phyloP scores from a whole-genome alignment of 345 rosid genomes.

The Populus pruinosa region DNA sequence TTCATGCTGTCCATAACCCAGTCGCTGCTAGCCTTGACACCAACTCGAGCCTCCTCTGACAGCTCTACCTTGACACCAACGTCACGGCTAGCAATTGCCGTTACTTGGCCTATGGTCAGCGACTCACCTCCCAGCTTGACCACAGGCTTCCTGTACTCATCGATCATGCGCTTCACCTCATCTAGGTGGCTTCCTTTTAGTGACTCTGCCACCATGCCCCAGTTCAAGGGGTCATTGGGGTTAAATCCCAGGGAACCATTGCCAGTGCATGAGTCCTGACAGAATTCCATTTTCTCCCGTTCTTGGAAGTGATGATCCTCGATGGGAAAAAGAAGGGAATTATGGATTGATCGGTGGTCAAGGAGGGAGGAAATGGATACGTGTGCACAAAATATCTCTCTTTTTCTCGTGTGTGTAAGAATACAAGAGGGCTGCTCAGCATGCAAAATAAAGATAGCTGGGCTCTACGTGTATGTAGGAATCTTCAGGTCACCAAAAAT shows the following conservation, averaged over 20 bases:
- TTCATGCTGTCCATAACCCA: conserved; percentile 26
- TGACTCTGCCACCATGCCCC: conserved; percentile 64
- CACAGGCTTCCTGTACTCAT: conserved; percentile 50
- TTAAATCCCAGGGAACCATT: neutral
- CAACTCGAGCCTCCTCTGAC: conserved; percentile 15
- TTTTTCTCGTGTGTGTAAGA: no score
- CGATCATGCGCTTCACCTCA: conserved; percentile 74
- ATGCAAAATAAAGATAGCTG: no score
- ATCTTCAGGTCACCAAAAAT: conserved; percentile 22
- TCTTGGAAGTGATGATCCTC: neutral
- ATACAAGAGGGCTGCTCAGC: neutral
- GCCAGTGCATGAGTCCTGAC: neutral
- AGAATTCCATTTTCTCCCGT: conserved; percentile 1
- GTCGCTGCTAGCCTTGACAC: conserved; percentile 25
- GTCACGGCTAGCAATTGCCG: conserved; percentile 41
- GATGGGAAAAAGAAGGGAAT: neutral
- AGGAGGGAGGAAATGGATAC: neutral
- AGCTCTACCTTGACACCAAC: conserved; percentile 17
- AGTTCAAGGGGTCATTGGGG: conserved; percentile 57
- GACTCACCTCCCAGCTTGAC: conserved; percentile 67
- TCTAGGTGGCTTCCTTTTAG: conserved; percentile 80
- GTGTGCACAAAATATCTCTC: no score
- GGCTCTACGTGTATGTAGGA: neutral
- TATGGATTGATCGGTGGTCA: neutral
- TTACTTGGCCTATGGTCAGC: conserved; percentile 75